phyloP scores from a whole-genome alignment of 1,284 basidiomycete species.

The Naganishia sp. region DNA sequence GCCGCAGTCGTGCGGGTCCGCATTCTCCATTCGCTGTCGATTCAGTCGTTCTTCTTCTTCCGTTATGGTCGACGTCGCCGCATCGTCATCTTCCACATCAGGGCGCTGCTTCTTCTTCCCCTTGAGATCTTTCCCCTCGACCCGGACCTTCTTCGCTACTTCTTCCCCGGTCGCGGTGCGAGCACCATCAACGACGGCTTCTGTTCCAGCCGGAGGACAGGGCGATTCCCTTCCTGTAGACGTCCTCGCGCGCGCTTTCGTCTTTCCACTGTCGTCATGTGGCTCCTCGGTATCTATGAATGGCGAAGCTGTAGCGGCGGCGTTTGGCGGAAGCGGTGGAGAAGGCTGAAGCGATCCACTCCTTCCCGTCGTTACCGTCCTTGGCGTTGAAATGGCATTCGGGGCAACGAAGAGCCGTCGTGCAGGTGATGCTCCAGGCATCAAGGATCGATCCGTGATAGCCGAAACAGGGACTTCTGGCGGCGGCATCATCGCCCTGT shows the following conservation, averaged over 20 bases:
- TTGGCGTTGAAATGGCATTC: background rate
- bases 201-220: background rate
- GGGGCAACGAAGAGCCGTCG: conserved; percentile 7
- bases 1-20: conserved; percentile 18
- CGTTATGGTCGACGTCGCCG: background rate
- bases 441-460: background rate
- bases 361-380: background rate
- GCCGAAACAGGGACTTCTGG: background rate
- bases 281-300: background rate
- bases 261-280: background rate
- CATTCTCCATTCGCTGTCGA: conserved; percentile 11
- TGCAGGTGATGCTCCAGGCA: conserved; percentile 1
- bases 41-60: conserved; percentile 8
- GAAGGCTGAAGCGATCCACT: conserved; percentile 5
- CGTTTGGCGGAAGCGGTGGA: background rate
- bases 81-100: background rate
- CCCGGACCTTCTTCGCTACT: conserved; percentile 3
- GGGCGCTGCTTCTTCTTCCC: background rate
- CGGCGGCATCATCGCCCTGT: conserved; percentile 10
- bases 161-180: background rate
- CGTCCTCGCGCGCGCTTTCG: conserved; percentile 16
- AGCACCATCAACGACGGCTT: background rate
- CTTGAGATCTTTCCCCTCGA: background rate
- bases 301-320: background rate
- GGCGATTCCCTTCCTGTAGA: conserved; percentile 20